Evolutionary conservation across 495 filamentous ascomycete genomes (phyloP).

Genomic region (Tuber umbilicatum): DNA sequence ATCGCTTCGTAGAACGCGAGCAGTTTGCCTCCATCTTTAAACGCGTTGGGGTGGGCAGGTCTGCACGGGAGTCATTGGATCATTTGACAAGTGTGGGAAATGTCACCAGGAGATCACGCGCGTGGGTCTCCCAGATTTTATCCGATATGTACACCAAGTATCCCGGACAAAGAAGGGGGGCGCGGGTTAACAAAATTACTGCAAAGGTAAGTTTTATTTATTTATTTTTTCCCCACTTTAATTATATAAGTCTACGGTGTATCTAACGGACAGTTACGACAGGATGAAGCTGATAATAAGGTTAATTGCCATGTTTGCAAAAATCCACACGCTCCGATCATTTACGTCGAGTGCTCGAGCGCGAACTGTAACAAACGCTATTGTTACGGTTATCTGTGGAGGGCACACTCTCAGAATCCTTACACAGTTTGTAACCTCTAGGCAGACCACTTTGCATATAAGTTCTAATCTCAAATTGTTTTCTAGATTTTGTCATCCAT

Average conservation of each 20-base stretch:
- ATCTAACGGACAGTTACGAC: constrained; percentile 42
- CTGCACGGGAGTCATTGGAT: neutral
- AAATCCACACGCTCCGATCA: constrained; percentile 58
- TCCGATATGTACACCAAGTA: constrained; percentile 41
- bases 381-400: constrained; percentile 81
- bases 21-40: constrained; percentile 59
- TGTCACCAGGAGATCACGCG: constrained; percentile 61
- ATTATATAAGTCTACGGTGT: constrained; percentile 8
- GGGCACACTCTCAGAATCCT: constrained; percentile 82
- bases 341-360: constrained; percentile 74
- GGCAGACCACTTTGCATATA: neutral
- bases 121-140: constrained; percentile 76
- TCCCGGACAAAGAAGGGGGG: neutral
- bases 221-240: neutral
- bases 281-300: constrained; percentile 50
- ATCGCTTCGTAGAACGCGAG: constrained; percentile 56
- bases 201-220: constrained; percentile 13
- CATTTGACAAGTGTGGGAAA: neutral
- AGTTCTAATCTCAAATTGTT: constrained; percentile 2
- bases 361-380: constrained; percentile 61
- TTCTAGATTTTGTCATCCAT: constrained; percentile 56
- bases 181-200: constrained; percentile 34
- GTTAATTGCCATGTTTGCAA: constrained; percentile 74
- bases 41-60: constrained; percentile 43
- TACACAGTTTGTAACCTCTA: constrained; percentile 30